Evolutionary conservation across 2,329 filamentous ascomycete genomes (phyloP).

Genomic region (Ampelomyces quisqualis): DNA sequence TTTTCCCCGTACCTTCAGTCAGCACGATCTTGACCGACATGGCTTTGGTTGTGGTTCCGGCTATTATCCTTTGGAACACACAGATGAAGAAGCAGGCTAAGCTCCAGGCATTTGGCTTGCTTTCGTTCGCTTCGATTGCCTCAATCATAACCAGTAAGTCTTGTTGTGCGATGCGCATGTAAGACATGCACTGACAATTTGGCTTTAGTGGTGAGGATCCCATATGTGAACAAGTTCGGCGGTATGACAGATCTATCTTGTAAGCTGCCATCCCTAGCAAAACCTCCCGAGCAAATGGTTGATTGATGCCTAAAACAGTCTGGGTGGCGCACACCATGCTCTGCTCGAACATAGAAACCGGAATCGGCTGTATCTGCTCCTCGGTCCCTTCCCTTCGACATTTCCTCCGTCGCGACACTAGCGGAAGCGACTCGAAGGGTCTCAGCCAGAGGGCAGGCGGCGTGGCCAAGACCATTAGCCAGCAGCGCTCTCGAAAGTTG

Average conservation of each 20-base stretch:
- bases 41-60: constrained; percentile 22
- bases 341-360: constrained; percentile 28
- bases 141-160: constrained; percentile 22
- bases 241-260: constrained; percentile 17
- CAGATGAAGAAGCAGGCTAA: constrained; percentile 26
- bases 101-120: constrained; percentile 22
- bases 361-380: constrained; percentile 24
- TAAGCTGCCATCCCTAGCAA: constrained; percentile 9
- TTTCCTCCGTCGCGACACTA: constrained; percentile 12
- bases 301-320: too few species aligned
- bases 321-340: constrained; percentile 27
- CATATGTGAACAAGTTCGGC: constrained; percentile 26
- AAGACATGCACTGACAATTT: too few species aligned
- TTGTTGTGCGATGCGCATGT: too few species aligned
- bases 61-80: constrained; percentile 26
- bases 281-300: too few species aligned
- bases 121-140: constrained; percentile 22
- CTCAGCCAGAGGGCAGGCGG: constrained; percentile 6
- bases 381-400: constrained; percentile 22
- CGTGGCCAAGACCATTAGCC: constrained; percentile 7
- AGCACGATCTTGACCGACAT: constrained; percentile 25
- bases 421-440: constrained; percentile 14
- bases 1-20: too few species aligned
- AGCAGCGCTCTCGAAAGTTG: constrained; percentile 14
- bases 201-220: constrained; percentile 23